Evolutionary conservation across 768 basidiomycete genomes (phyloP), one percentile per base, ranked within the genome.

Genomic region (Dentipellis fragilis): DNA sequence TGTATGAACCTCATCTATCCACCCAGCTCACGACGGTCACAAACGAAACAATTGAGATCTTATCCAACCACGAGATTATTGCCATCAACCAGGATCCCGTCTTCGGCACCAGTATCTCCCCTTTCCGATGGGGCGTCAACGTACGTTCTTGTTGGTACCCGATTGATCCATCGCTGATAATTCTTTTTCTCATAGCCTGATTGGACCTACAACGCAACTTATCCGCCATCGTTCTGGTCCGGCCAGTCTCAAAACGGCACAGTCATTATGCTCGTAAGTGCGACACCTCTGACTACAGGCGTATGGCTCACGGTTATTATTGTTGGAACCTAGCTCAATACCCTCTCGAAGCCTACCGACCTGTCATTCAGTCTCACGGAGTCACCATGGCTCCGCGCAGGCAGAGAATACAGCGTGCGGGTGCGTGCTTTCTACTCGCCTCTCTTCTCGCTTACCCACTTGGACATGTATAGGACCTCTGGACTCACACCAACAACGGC

Each of bases 181-280:
- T 6, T n/a, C 17, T 11, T 14, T 17, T 3, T 35, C 16, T 53
- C 17, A 22, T 54, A 73, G 71, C 66, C 72, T n/a, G 63, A 72
- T 59, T 73, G 66, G 62, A 68, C 67, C 39, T 71, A 67, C 55
- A 70, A 72, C 54, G 66, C 60, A 35, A 76, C 75, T 0, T 76
- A 80, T 62, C 84, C 84, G 1, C 81, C 84, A n/a, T 79, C 83
- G 57, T 86, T 80, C 64, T 86, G 84, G 84, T 84, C 81, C 58
- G 84, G 84, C 3, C 72, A 77, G 59, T 80, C 77, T 54, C 71
- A 83, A 65, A 80, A 84, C 52, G 84, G 84, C 50, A 80, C 80
- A 1, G 72, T 85, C 0, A 72, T 86, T 62, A 86, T 86, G 84
- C 72, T 85, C 23, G 84, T 84, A 58, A 56, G 76, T 49, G 12